phyloP scores from a whole-genome alignment of 495 filamentous ascomycete genomes.

The Podospora tetraspora region DNA sequence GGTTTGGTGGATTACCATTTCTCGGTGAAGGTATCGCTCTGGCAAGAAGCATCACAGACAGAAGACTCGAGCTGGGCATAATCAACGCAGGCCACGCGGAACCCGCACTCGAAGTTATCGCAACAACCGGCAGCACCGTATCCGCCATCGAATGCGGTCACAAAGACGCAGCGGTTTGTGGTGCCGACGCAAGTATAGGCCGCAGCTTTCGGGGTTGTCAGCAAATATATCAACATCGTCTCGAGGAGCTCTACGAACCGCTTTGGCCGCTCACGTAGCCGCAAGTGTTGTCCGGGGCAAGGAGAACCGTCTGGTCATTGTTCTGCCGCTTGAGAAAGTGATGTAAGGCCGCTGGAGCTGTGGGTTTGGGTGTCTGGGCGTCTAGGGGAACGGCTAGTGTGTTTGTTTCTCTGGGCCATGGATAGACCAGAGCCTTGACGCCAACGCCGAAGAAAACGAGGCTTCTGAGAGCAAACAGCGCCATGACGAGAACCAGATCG shows the following conservation, averaged over 20 bases:
- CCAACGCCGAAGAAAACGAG: slow-evolving; percentile 27
- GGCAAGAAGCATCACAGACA: slow-evolving; percentile 3
- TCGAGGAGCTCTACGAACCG: slow-evolving; percentile 20
- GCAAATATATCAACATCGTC: background rate
- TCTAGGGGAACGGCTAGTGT: slow-evolving; percentile 17
- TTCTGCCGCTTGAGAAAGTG: slow-evolving; percentile 31
- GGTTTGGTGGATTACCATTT: slow-evolving; percentile 8
- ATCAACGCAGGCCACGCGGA: slow-evolving; percentile 7
- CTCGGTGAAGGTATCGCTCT: slow-evolving; percentile 8
- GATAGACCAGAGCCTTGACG: slow-evolving; percentile 32
- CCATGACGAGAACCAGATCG: slow-evolving; percentile 3
- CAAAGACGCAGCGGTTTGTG: slow-evolving; percentile 5
- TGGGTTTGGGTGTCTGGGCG: slow-evolving; percentile 28
- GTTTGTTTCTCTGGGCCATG: slow-evolving; percentile 30
- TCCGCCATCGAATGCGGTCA: slow-evolving; percentile 4
- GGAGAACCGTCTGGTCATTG: slow-evolving; percentile 30
- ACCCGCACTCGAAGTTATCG: slow-evolving; percentile 12
- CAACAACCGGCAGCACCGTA: slow-evolving; percentile 22
- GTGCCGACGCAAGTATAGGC: slow-evolving; percentile 23
- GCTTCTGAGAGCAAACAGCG: background rate
- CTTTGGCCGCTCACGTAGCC: slow-evolving; percentile 39
- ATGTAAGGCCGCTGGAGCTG: slow-evolving; percentile 28
- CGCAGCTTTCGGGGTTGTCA: slow-evolving; percentile 22
- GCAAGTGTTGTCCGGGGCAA: slow-evolving; percentile 46
- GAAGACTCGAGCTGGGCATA: slow-evolving; percentile 8